Evolutionary conservation across 202 grass and related monocot species (phyloP).

Genomic region (Zoysia matrella): DNA sequence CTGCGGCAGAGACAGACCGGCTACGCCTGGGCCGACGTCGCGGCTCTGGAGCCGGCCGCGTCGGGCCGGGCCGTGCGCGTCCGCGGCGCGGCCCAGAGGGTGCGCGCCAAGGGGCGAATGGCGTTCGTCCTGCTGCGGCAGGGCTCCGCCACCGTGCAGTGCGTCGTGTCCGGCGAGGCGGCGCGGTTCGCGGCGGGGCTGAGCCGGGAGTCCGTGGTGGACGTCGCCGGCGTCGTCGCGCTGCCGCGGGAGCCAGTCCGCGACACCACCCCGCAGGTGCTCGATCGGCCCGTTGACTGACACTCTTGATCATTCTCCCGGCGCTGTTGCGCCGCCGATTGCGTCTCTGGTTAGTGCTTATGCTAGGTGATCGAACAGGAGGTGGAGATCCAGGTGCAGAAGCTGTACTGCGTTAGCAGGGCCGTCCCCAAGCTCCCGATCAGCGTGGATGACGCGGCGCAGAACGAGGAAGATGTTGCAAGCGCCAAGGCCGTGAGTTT

Average conservation of each 20-base stretch:
- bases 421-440: slow-evolving; percentile 58
- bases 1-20: background rate
- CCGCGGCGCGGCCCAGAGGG: slow-evolving; percentile 45
- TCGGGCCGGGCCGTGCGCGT: slow-evolving; percentile 31
- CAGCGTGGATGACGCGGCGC: slow-evolving; percentile 68
- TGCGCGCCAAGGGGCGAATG: slow-evolving; percentile 33
- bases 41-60: background rate
- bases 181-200: slow-evolving; percentile 32
- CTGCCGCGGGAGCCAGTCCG: slow-evolving; percentile 33
- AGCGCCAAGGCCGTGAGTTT: slow-evolving; percentile 52
- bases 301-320: no score
- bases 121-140: slow-evolving; percentile 48
- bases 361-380: background rate
- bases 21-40: slow-evolving; percentile 42
- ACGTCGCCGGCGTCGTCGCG: slow-evolving; percentile 44
- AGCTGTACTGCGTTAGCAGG: slow-evolving; percentile 73
- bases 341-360: background rate
- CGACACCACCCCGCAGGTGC: slow-evolving; percentile 41
- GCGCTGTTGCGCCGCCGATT: background rate
- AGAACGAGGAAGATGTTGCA: slow-evolving; percentile 50
- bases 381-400: slow-evolving; percentile 70
- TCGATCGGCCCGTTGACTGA: background rate
- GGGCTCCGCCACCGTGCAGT: slow-evolving; percentile 34
- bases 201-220: slow-evolving; percentile 44
- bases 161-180: slow-evolving; percentile 35